These are phyloP conservation scores for Tulasnella sp. DNA, from an alignment of 768 basidiomycete species.

Conservation along the genomic window DNA sequence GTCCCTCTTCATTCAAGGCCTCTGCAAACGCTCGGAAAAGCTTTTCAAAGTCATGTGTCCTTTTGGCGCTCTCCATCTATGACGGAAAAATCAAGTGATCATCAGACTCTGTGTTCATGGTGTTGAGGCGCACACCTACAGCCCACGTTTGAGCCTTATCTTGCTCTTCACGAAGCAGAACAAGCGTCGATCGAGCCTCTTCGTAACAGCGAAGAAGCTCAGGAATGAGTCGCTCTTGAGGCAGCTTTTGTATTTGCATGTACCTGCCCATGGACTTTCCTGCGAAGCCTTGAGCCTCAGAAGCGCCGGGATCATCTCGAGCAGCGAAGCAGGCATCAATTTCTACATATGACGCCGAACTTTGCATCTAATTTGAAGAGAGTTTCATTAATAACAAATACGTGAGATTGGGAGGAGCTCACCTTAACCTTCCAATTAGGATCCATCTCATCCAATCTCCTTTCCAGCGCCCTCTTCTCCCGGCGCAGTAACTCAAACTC, in stretches of 20 bases:
- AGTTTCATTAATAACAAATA: no score
- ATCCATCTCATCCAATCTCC: slow-evolving; percentile 28
- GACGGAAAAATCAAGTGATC: neutral
- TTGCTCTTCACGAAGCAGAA: slow-evolving; percentile 40
- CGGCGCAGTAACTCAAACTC: slow-evolving; percentile 42
- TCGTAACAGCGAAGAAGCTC: slow-evolving; percentile 41
- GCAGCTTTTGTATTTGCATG: slow-evolving; percentile 35
- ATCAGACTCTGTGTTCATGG: neutral
- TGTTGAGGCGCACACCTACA: slow-evolving; percentile 28
- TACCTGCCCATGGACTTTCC: slow-evolving; percentile 36
- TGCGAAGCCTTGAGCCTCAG: slow-evolving; percentile 32
- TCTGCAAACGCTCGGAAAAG: slow-evolving; percentile 40
- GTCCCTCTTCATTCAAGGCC: slow-evolving; percentile 35
- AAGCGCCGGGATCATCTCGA: neutral
- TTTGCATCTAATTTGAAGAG: neutral
- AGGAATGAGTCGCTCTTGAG: slow-evolving; percentile 25
- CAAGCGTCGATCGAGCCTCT: slow-evolving; percentile 29
- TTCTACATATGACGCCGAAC: slow-evolving; percentile 24
- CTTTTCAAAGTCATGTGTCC: slow-evolving; percentile 54
- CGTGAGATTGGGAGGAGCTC: no score
- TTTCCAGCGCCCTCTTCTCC: slow-evolving; percentile 36
- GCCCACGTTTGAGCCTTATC: slow-evolving; percentile 32
- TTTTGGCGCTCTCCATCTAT: slow-evolving; percentile 44
- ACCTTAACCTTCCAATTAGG: slow-evolving; percentile 30
- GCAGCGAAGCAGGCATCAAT: slow-evolving; percentile 26